Percentiles rank a stretch among this genome's conserved stretches.
These are phyloP conservation scores for Coniella lustricola DNA, from an alignment of 2,329 filamentous ascomycete genomes.

Conservation along the genomic window DNA sequence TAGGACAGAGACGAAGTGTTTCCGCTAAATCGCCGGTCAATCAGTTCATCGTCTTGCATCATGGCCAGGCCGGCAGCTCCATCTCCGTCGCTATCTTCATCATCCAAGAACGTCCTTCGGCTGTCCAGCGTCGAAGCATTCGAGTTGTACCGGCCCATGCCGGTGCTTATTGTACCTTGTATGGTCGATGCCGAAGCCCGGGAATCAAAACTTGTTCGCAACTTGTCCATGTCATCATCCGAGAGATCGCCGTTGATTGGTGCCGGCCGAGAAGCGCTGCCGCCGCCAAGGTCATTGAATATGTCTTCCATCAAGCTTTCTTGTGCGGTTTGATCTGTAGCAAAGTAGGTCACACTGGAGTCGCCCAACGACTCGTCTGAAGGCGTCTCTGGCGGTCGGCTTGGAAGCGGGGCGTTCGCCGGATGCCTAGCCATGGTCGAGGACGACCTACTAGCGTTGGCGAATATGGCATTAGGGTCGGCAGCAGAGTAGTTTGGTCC, in stretches of 20 bases:
- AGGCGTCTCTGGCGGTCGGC: constrained; percentile 39
- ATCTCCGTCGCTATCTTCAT: constrained; percentile 76
- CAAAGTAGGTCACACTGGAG: constrained; percentile 5
- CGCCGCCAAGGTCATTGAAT: constrained; percentile 44
- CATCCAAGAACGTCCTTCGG: constrained; percentile 33
- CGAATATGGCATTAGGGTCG: constrained; percentile 37
- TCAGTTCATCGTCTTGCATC: constrained; percentile 76
- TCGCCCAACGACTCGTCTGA: constrained; percentile 32
- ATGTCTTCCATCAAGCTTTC: constrained; percentile 53
- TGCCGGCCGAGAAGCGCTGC: constrained; percentile 30
- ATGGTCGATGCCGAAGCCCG: constrained; percentile 44
- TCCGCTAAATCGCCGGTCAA: constrained; percentile 58
- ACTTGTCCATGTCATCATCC: constrained; percentile 38
- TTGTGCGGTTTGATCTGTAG: constrained; percentile 36
- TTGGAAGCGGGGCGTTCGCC: constrained; percentile 54
- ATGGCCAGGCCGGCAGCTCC: constrained; percentile 77
- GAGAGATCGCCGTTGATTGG: constrained; percentile 40
- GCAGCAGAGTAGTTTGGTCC: constrained; percentile 42
- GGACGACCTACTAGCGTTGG: constrained; percentile 33
- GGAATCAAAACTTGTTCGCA: constrained; percentile 42
- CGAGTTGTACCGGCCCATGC: constrained; percentile 33
- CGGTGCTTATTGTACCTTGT: constrained; percentile 28
- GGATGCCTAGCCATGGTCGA: constrained; percentile 49
- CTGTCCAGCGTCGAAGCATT: constrained; percentile 34
- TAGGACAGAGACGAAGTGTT: constrained; percentile 39